phyloP scores from a whole-genome alignment of 176 grass and related monocot genomes.

The Metroxylon sagu region DNA sequence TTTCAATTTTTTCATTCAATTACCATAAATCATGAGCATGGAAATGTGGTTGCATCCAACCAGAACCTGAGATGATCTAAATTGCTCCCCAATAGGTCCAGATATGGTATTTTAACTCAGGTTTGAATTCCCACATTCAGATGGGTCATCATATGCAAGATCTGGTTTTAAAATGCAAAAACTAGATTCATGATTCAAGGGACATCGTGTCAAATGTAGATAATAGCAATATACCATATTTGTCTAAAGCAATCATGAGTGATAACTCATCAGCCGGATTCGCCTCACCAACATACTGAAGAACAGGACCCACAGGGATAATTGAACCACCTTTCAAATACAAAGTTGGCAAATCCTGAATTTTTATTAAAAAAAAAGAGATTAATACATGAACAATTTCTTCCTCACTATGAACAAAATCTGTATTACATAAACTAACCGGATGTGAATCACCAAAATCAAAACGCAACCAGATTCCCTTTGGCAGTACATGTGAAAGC shows the following conservation, averaged over 20 bases:
- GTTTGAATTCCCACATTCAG: no score
- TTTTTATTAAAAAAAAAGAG: slow-evolving; percentile 3
- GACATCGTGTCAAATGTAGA: no score
- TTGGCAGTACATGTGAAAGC: slow-evolving; percentile 52
- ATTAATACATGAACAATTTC: background rate
- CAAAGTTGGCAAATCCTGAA: slow-evolving; percentile 73
- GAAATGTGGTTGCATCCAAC: no score
- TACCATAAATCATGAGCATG: no score
- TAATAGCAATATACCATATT: slow-evolving; percentile 46
- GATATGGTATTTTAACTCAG: no score
- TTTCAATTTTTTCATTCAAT: no score
- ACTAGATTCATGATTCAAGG: no score
- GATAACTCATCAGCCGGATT: slow-evolving; percentile 70
- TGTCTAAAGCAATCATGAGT: slow-evolving; percentile 75
- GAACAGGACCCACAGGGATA: slow-evolving; percentile 70
- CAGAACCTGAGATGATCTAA: no score
- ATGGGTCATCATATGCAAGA: no score
- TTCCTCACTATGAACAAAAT: slow-evolving; percentile 3
- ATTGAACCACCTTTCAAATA: slow-evolving; percentile 83
- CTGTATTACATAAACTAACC: slow-evolving; percentile 42
- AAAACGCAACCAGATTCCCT: slow-evolving; percentile 69
- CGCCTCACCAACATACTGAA: slow-evolving; percentile 83
- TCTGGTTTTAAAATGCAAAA: no score
- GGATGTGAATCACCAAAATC: slow-evolving; percentile 90
- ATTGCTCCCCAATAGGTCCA: no score